Base-by-base conservation (phyloP, 2,329 filamentous ascomycete species). In the Colletotrichum eleusines region DNA sequence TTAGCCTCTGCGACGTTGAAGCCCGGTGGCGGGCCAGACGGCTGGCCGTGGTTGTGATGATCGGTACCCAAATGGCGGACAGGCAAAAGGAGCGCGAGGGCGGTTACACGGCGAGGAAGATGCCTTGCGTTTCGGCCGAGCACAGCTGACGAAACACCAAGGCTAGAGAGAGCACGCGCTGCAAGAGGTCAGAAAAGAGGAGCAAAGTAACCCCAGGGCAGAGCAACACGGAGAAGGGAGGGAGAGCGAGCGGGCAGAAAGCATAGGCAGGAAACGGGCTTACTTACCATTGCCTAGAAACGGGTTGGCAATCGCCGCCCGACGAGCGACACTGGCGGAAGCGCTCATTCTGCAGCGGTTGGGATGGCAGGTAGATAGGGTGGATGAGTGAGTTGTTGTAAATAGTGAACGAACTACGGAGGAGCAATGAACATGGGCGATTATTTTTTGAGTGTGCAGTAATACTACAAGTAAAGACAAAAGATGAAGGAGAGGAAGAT, bases 1-100 rank as follows among this genome's bases (percentile, higher is more conserved):
- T 94, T 95, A 75, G 95, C 95, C 83, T 94, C 87, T 77, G 95
- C 91, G n/a, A 93, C 86, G 79, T 96, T 95, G 85, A 97, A 98
- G 35, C 95, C 95, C 18, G 94, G 95, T 68, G 95, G 95, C 54
- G 94, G 95, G 59, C 88, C 90, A 65, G 87, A 85, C 44, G 81
- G 81, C 33, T 82, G 79, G 71, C 85, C 82, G 63, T 86, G 80
- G 66, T 84, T 83, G 78, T 89, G 88, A 73, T 88, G 85, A 69
- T 90, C 88, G 75, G 89, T 91, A 57, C 86, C 84, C 75, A 90
- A 82, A 75, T 81, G 80, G 77, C 89, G 87, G 69, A 84, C 77
- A 23, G 89, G 88, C 64, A 90, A 84, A 69, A 90, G 79, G 44
- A 91, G 82, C 55, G 88, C 87, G 75, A 89, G 81, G 20, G 87